Evolutionary conservation across 352 stramenopile species (phyloP), one percentile per base, ranked within the genome.

Genomic region (Phytophthora pluvialis): DNA sequence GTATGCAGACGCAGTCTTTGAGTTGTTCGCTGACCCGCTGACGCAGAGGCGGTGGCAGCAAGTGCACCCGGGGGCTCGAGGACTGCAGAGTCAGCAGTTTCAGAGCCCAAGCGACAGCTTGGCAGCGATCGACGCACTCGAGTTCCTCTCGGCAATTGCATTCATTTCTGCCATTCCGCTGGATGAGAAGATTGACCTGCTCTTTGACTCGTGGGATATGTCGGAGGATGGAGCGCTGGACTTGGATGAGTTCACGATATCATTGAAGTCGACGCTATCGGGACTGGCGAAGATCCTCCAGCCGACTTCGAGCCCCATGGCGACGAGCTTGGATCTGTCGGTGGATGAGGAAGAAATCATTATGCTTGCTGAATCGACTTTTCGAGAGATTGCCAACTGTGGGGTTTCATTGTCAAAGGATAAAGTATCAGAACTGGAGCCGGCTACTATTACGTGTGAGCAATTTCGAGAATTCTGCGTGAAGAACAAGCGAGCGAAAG

Each of bases 161-260:
- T 91, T 94, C 47, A 83, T 94, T 42, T 76, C 77, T 12, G 69
- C 75, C 0, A 69, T 73, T 16, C 63, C 81, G 0, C 60, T 91
- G 25, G 77, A 93, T 16, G 86, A 94, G 59, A 95, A 95, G 55
- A 78, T 93, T 40, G 84, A 94, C 42, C 65, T 94, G 62, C 45
- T 95, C 6, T 94, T 93, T 61, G 88, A 95, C 58, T 93, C 86
- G 47, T 94, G 84, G 85, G 88, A 94, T 61, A 92, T 95, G 83
- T 95, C 86, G 0, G 83, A 93, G 52, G 86, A 94, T 31, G 83
- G 80, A 31, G 78, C 74, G 48, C 60, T 95, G 54, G 82, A 94
- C 51, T 59, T 95, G 32, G 87, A 93, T 32, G 86, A 95, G 60
- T 86, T 93, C 54, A 93, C 82, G n/a, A 93, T 95, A 54, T 94